These are phyloP conservation scores for Rosa persica DNA, from an alignment of 306 rosid species.

Conservation along the genomic window DNA sequence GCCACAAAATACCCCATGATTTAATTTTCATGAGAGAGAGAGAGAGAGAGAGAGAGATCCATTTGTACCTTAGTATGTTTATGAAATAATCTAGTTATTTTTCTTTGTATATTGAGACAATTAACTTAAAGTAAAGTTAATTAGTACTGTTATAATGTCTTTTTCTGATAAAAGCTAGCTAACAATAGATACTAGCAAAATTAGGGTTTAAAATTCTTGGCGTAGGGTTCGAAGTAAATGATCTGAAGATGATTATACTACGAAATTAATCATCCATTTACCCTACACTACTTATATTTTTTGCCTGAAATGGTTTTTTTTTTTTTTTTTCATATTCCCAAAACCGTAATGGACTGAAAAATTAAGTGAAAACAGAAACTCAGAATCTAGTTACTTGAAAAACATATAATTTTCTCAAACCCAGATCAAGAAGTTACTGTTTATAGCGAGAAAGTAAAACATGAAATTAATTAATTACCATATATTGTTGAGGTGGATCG, in stretches of 20 bases:
- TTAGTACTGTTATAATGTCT: neutral
- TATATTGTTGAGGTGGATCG: neutral
- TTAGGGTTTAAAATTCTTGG: slow-evolving; percentile 35
- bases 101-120: neutral
- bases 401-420: neutral
- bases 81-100: neutral
- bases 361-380: neutral
- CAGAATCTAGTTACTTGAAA: neutral
- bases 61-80: slow-evolving; percentile 6
- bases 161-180: slow-evolving; percentile 10
- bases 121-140: slow-evolving; percentile 16
- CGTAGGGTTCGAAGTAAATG: slow-evolving; percentile 23
- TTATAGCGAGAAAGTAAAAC: neutral
- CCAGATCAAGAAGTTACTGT: slow-evolving; percentile 9
- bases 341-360: neutral
- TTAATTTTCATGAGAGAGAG: slow-evolving; percentile 7
- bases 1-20: slow-evolving; percentile 9
- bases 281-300: neutral
- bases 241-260: neutral
- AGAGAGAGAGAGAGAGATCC: neutral
- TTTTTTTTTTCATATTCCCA: neutral
- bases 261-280: neutral
- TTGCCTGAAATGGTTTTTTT: neutral
- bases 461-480: slow-evolving; percentile 13
- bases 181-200: neutral